These are phyloP conservation scores for Aegilops speltoides DNA, from an alignment of 176 grass and related monocot genomes.

Conservation along the genomic window DNA sequence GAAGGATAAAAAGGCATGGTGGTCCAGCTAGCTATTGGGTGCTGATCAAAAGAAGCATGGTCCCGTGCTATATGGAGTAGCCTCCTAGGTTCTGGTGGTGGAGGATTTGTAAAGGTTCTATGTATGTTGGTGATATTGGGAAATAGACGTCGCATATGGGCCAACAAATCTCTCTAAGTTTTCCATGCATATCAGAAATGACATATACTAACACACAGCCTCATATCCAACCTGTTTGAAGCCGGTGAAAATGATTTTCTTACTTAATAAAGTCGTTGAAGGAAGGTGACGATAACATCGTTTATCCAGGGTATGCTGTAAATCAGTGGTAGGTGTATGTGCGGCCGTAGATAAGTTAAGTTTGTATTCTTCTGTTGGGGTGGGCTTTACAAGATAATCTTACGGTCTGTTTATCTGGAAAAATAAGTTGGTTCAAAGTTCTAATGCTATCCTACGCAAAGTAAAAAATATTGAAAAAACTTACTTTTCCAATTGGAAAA, in stretches of 20 bases:
- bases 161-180: neutral
- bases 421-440: too few species aligned
- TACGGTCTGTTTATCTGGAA: neutral
- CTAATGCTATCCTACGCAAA: too few species aligned
- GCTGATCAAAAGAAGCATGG: conserved; percentile 40
- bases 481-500: too few species aligned
- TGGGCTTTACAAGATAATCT: neutral
- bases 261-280: neutral
- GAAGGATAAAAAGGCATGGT: conserved; percentile 48
- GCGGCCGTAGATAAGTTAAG: neutral
- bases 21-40: conserved; percentile 41
- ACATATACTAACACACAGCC: neutral
- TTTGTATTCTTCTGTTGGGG: neutral
- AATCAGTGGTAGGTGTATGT: neutral
- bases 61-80: conserved; percentile 47
- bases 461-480: too few species aligned
- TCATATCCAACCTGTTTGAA: neutral
- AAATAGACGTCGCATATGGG: conserved; percentile 23
- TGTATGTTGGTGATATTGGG: neutral
- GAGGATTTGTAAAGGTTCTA: conserved; percentile 39
- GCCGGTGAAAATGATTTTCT: neutral
- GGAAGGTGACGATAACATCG: neutral
- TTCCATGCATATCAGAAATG: neutral
- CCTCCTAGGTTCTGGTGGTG: conserved; percentile 42
- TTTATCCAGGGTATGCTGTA: neutral